Percentiles rank a stretch among this genome's conserved stretches.
phyloP scores from a whole-genome alignment of 2,329 filamentous ascomycete genomes.

The Pseudovirgaria hyperparasitica region DNA sequence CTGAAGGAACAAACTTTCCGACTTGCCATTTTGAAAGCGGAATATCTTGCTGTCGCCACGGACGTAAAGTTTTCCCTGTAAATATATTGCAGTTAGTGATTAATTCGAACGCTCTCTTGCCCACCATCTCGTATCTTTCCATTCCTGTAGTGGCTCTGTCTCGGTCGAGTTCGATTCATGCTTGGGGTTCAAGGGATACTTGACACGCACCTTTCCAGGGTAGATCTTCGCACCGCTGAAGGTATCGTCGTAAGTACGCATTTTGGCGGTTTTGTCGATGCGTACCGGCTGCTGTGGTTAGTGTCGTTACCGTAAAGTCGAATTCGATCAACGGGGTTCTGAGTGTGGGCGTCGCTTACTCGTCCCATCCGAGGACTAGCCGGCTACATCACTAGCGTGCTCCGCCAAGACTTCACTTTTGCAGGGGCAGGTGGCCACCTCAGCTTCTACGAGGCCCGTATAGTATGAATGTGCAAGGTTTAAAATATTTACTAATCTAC shows the following conservation, averaged over 20 bases:
- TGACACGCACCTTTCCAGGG: slow-evolving; percentile 57
- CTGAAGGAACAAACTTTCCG: slow-evolving; percentile 98
- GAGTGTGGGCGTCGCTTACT: no score
- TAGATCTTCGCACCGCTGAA: slow-evolving; percentile 71
- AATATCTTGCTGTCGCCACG: slow-evolving; percentile 99
- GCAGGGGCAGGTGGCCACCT: no score
- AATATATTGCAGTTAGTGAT: slow-evolving; percentile 9
- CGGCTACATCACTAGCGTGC: no score
- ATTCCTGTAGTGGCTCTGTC: slow-evolving; percentile 6
- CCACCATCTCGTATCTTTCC: slow-evolving; percentile 4
- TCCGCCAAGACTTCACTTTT: no score
- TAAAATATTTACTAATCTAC: no score
- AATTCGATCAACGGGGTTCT: no score
- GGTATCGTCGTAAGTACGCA: slow-evolving; percentile 68
- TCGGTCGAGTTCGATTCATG: slow-evolving; percentile 15
- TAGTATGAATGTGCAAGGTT: no score
- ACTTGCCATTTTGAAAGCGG: slow-evolving; percentile 99
- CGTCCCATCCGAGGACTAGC: no score
- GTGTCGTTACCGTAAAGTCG: no score
- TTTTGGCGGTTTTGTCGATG: slow-evolving; percentile 45
- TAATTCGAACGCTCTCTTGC: slow-evolving; percentile 13
- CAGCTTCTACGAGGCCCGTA: no score
- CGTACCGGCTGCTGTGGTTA: no score
- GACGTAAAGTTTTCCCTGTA: slow-evolving; percentile 97
- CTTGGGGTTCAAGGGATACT: slow-evolving; percentile 8